phyloP scores from a whole-genome alignment of 352 stramenopile genomes.

The Globisporangium mamillatum region DNA sequence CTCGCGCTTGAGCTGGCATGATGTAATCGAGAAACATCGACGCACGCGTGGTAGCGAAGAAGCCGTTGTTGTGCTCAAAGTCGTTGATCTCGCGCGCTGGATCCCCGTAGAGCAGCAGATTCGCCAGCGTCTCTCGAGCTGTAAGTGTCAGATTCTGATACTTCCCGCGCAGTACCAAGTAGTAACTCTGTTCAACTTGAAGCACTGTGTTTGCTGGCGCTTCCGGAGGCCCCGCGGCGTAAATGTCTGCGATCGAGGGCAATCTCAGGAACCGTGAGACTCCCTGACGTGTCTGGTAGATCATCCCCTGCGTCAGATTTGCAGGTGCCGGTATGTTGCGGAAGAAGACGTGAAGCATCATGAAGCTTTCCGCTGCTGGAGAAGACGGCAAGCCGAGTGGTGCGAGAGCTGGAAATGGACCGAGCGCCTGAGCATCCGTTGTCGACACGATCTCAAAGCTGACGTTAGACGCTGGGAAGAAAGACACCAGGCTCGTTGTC shows the following conservation, averaged over 20 bases:
- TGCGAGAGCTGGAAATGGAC: slow-evolving; percentile 20
- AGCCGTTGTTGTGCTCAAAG: slow-evolving; percentile 14
- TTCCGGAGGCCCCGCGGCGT: slow-evolving; percentile 23
- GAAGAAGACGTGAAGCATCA: slow-evolving; percentile 40
- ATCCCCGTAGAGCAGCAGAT: slow-evolving; percentile 46
- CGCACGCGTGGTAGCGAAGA: slow-evolving; percentile 17
- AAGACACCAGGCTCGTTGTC: not conserved
- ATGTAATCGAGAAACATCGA: slow-evolving; percentile 53
- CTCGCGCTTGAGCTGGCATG: slow-evolving; percentile 5
- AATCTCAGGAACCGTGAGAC: slow-evolving; percentile 39
- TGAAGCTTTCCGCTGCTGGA: slow-evolving; percentile 20
- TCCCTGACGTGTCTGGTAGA: slow-evolving; percentile 49
- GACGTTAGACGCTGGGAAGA: slow-evolving; percentile 6
- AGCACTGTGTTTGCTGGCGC: slow-evolving; percentile 28
- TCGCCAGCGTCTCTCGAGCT: slow-evolving; percentile 31
- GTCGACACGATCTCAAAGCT: slow-evolving; percentile 17
- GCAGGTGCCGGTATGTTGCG: slow-evolving; percentile 35
- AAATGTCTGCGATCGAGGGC: slow-evolving; percentile 24
- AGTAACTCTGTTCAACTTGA: slow-evolving; percentile 44
- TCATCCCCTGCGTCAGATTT: slow-evolving; percentile 33
- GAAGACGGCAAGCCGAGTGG: slow-evolving; percentile 7
- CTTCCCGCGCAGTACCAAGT: slow-evolving; percentile 18
- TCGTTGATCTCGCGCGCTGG: slow-evolving; percentile 22
- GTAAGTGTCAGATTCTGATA: slow-evolving; percentile 15
- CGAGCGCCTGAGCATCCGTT: slow-evolving; percentile 20